These are phyloP conservation scores for Moniliella sp. DNA, from an alignment of 1,284 basidiomycete genomes.

Conservation along the genomic window DNA sequence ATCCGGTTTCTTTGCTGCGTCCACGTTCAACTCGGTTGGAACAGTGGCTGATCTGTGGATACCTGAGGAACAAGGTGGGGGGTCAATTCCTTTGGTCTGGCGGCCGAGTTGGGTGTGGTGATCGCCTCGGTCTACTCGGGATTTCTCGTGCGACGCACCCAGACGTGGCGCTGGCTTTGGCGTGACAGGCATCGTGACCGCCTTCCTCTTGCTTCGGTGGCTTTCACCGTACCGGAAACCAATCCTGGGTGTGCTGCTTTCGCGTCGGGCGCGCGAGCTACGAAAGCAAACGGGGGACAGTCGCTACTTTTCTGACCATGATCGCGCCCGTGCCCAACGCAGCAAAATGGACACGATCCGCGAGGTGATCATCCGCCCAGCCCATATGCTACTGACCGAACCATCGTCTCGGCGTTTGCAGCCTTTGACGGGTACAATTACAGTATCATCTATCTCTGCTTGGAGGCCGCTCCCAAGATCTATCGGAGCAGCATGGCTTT, in stretches of 20 bases:
- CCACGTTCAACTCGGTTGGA: slow-evolving; percentile 18
- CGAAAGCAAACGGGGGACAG: slow-evolving; percentile 31
- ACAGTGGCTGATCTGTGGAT: slow-evolving; percentile 15
- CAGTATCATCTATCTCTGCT: slow-evolving; percentile 25
- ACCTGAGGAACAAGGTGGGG: slow-evolving; percentile 17
- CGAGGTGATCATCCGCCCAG: slow-evolving; percentile 4
- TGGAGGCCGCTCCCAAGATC: slow-evolving; percentile 34
- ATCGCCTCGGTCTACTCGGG: slow-evolving; percentile 13
- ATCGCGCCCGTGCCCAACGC: slow-evolving; percentile 23
- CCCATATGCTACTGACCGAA: slow-evolving; percentile 26
- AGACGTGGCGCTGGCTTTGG: slow-evolving; percentile 21
- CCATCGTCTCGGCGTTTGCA: slow-evolving; percentile 24
- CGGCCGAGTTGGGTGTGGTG: slow-evolving; percentile 12
- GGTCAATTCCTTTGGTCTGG: slow-evolving; percentile 15
- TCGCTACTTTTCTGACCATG: slow-evolving; percentile 30
- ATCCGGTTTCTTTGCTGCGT: slow-evolving; percentile 13
- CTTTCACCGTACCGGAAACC: slow-evolving; percentile 20
- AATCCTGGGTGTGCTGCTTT: slow-evolving; percentile 25
- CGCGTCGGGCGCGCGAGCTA: slow-evolving; percentile 24
- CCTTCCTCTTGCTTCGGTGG: slow-evolving; percentile 6
- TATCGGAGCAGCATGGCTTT: slow-evolving; percentile 21
- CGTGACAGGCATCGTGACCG: slow-evolving; percentile 11
- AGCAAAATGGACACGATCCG: not conserved
- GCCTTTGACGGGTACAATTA: slow-evolving; percentile 25
- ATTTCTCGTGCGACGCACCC: slow-evolving; percentile 6